Base-by-base conservation (phyloP, 257 asterid species). In the Solanum sejunctum region DNA sequence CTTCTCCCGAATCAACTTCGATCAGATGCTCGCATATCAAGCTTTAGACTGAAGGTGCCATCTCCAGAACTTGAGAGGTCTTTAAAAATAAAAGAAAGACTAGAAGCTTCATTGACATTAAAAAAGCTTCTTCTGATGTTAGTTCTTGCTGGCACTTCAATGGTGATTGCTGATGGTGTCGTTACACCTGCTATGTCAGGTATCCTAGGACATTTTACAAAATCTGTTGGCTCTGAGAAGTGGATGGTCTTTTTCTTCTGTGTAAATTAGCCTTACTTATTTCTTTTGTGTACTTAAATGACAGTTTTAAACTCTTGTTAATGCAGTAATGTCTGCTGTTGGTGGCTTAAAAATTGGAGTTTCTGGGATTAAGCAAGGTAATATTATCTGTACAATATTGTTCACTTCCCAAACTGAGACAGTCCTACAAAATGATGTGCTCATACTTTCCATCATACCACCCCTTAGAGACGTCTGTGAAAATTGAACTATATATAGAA, bases 111-210 rank as follows among this genome's bases (percentile, higher is more conserved):
- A 82, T 84, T 90, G 85, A 92, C 97, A 80, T 87, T 97, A 90
- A 97, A 97, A 90, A 97, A 91, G 89, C 91, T 95, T 90, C 91
- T 97, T 88, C 88, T 97, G 85, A 90, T 94, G 89, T 86, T 97
- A 92, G 99, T 97, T 85, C 99, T 97, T 89, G 98, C 97, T 88
- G 99, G 98, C 89, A 97, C 99, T 60, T 95, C 99, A 45, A 97
- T 97, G 99, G 99, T 97, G 91, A 95, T 97, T 77, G 99, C 98
- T 92, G 98, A 93, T 86, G 99, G 98, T 84, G 98, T 97, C 78
- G 99, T 97, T 61, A 97, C 99, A 15, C 99, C 99, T 84, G 98
- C 98, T 81, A 95, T 95, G 99, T 97, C 99, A 90, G 99, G 99
- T 97, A 85, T 85, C 81, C 69, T 83, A 88, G 71, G 85, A 75